Conservation (phyloP, 2,329 filamentous ascomycete genomes). For the Exophiala oligosperma region DNA sequence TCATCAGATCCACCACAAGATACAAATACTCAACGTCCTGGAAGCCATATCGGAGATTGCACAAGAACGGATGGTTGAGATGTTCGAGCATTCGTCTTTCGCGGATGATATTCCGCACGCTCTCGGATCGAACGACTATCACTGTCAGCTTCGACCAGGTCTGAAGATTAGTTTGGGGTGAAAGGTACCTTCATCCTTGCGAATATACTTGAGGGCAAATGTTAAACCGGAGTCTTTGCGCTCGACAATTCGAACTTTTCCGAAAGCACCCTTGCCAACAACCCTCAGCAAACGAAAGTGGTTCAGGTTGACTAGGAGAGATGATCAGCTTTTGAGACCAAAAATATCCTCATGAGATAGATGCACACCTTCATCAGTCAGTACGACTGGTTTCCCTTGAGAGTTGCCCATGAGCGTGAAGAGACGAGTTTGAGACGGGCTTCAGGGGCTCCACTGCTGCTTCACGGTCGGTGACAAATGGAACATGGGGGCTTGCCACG, state of each 20-base stretch:
- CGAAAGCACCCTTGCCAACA: constrained; percentile 96
- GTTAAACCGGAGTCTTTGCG: constrained; percentile 91
- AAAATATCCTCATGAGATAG: constrained; percentile 20
- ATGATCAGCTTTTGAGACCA: neutral
- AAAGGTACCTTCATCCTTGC: constrained; percentile 89
- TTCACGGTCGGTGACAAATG: neutral
- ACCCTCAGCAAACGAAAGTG: constrained; percentile 95
- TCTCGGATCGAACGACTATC: constrained; percentile 92
- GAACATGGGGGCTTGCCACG: neutral
- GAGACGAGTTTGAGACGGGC: neutral
- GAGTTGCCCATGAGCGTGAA: constrained; percentile 78
- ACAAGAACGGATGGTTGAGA: constrained; percentile 95
- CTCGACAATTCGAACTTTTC: constrained; percentile 98
- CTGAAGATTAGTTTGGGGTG: neutral
- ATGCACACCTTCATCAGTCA: constrained; percentile 82
- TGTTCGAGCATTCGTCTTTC: constrained; percentile 98
- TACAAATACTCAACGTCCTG: constrained; percentile 99
- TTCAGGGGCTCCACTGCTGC: constrained; percentile 1
- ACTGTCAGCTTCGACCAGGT: constrained; percentile 31
- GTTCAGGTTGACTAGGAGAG: constrained; percentile 78
- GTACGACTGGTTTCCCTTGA: constrained; percentile 88
- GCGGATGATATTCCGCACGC: constrained; percentile 95
- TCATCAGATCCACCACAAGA: constrained; percentile 97
- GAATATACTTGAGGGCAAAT: constrained; percentile 96
- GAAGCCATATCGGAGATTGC: constrained; percentile 97